Evolutionary conservation across 345 rosid species (phyloP).

Genomic region (Eucalyptus regnans): DNA sequence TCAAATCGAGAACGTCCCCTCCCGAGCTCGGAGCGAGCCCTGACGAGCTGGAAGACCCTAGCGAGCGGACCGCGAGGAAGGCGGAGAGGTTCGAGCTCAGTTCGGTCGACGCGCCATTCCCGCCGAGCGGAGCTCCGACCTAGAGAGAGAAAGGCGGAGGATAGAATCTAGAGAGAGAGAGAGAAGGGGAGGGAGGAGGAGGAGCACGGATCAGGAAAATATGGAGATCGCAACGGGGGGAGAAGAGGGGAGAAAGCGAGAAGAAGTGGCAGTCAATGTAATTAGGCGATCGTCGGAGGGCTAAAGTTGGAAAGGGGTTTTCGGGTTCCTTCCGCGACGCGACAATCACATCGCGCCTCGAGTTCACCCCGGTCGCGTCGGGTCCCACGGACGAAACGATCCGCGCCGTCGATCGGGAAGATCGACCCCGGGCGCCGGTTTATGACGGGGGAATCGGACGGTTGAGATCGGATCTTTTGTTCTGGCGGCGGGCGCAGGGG

Average conservation of each 20-base stretch:
- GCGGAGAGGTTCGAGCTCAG: neutral
- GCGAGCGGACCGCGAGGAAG: neutral
- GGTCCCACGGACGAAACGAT: neutral
- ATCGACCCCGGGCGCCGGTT: neutral
- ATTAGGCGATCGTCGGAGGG: neutral
- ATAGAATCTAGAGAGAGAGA: neutral
- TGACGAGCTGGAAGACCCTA: neutral
- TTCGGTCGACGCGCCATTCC: neutral
- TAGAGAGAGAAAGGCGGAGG: neutral
- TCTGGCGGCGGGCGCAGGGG: neutral
- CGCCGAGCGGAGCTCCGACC: neutral
- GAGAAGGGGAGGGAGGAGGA: neutral
- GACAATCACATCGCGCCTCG: neutral
- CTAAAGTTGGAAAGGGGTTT: neutral
- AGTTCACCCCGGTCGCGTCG: neutral
- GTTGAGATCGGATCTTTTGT: neutral
- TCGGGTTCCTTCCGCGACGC: neutral
- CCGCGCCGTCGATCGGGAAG: neutral
- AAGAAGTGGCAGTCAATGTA: conserved; percentile 8
- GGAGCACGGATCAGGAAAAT: neutral
- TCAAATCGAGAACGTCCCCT: neutral
- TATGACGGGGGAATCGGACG: neutral
- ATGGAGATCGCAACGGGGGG: neutral
- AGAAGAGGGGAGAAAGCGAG: neutral
- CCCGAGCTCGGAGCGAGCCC: neutral